phyloP scores from a whole-genome alignment of 768 basidiomycete species.

The Lyophyllum decastes region DNA sequence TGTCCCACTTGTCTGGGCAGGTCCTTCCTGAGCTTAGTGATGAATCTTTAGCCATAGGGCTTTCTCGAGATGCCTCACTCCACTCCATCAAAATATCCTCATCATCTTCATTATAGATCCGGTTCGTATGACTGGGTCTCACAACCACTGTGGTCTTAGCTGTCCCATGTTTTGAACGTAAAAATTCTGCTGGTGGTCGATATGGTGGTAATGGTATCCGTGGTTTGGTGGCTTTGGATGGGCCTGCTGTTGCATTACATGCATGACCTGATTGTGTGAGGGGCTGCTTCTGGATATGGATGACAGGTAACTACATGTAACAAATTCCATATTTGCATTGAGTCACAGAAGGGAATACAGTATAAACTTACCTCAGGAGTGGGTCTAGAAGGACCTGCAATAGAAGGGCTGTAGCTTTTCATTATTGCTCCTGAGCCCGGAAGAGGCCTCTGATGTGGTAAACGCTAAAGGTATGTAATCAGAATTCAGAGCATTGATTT shows the following conservation, averaged over 20 bases:
- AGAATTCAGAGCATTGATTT: background rate
- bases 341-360: background rate
- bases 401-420: background rate
- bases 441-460: slow-evolving; percentile 8
- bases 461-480: background rate
- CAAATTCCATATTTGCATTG: background rate
- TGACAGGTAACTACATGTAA: background rate
- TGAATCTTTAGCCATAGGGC: background rate
- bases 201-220: slow-evolving; percentile 9
- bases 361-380: background rate
- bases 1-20: background rate
- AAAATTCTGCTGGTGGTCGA: slow-evolving; percentile 5
- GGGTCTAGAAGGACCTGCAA: background rate
- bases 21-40: background rate
- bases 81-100: background rate
- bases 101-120: background rate
- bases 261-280: background rate
- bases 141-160: background rate
- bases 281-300: background rate
- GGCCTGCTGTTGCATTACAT: background rate
- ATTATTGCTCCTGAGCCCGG: background rate
- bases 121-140: background rate
- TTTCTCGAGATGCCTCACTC: background rate
- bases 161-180: background rate
- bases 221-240: background rate